phyloP scores from a whole-genome alignment of 1,284 basidiomycete genomes.

The Ustilago bromivora region DNA sequence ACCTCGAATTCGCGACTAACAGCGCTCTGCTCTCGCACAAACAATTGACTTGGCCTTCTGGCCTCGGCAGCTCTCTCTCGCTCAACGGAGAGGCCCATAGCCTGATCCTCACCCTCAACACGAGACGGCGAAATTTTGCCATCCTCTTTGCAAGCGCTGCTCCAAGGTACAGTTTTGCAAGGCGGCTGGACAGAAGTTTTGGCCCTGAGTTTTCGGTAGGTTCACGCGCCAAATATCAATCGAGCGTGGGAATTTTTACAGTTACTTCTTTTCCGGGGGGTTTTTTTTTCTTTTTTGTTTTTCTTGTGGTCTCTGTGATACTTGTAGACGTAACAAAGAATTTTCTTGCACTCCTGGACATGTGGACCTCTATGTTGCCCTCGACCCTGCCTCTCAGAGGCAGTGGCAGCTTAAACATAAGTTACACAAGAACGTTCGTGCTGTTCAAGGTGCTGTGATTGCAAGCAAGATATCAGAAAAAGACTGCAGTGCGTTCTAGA shows the following conservation, averaged over 20 bases:
- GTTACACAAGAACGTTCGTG: too few relatives aligned
- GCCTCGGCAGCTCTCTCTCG: neutral
- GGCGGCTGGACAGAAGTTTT: neutral
- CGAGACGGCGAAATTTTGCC: conserved; percentile 1
- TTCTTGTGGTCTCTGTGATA: neutral
- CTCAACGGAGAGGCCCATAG: neutral
- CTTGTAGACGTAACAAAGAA: neutral
- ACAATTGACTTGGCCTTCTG: neutral
- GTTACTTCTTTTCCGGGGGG: neutral
- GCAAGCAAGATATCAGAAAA: conserved; percentile 46
- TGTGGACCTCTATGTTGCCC: neutral
- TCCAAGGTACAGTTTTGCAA: neutral
- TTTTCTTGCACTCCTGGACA: neutral
- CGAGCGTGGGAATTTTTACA: conserved; percentile 41
- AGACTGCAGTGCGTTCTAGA: conserved; percentile 56
- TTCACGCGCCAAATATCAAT: neutral
- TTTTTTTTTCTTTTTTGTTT: too few relatives aligned
- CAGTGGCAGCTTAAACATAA: too few relatives aligned
- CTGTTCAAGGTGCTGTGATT: neutral
- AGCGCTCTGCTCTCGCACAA: neutral
- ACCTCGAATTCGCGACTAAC: neutral
- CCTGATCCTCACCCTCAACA: neutral
- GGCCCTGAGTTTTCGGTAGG: neutral
- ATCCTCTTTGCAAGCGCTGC: neutral
- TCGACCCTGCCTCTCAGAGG: too few relatives aligned